phyloP scores from a whole-genome alignment of 106 monocot species.

The Agapanthus africanus region DNA sequence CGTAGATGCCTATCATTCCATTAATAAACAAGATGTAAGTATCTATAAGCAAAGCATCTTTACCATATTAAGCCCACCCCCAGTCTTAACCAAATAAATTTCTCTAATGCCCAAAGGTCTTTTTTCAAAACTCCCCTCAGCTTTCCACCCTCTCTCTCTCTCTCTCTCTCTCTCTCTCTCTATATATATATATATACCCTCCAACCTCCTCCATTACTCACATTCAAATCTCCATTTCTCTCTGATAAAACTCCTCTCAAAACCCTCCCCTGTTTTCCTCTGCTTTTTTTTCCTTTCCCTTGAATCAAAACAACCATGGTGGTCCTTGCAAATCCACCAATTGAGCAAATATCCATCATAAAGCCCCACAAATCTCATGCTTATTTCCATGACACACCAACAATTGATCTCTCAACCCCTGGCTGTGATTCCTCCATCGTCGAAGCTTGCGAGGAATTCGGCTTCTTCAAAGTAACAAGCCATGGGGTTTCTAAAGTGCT shows the following conservation, averaged over 20 bases:
- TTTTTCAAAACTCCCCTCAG: background rate
- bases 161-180: no score
- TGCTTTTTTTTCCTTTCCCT: no score
- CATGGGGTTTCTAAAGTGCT: constrained; percentile 16
- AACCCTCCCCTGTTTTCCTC: background rate
- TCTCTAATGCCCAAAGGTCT: background rate
- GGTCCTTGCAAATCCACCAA: constrained; percentile 29
- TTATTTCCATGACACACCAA: constrained; percentile 1
- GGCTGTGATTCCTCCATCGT: constrained; percentile 1
- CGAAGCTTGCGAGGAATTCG: constrained; percentile 10
- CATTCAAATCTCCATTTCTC: constrained; percentile 9
- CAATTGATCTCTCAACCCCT: constrained; percentile 1
- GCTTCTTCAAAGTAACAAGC: constrained; percentile 27
- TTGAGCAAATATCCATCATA: constrained; percentile 25
- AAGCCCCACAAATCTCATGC: constrained; percentile 15
- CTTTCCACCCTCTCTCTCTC: background rate
- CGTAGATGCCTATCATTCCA: no score
- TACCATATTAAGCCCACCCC: background rate
- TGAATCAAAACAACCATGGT: constrained; percentile 40
- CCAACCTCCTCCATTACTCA: background rate
- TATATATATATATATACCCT: no score
- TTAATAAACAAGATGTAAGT: no score
- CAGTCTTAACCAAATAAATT: background rate
- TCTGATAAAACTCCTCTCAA: background rate
- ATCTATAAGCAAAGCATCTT: no score